Evolutionary conservation across 345 rosid species (phyloP).

Genomic region (Rhodamnia argentea): DNA sequence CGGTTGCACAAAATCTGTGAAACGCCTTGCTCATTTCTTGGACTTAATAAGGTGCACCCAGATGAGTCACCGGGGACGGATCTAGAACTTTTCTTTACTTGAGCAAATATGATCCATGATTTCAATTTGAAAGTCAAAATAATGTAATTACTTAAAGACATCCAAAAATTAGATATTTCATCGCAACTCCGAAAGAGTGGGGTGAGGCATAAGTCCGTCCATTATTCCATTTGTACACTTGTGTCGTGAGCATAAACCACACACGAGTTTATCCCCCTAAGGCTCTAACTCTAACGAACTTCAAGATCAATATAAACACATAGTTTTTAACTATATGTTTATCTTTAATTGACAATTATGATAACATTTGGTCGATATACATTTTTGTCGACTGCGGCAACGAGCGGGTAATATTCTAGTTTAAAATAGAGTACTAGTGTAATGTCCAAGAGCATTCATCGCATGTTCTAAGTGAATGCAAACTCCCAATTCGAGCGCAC

Average conservation of each 20-base stretch:
- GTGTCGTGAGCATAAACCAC: neutral
- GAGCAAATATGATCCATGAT: neutral
- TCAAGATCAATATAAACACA: neutral
- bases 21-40: neutral
- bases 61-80: too few relatives aligned
- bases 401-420: neutral
- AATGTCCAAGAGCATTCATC: neutral
- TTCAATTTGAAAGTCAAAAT: neutral
- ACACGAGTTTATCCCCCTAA: neutral
- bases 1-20: neutral
- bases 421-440: neutral
- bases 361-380: neutral
- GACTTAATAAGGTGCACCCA: neutral
- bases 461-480: neutral
- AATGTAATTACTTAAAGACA: neutral
- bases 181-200: neutral
- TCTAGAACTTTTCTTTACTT: neutral
- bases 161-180: neutral
- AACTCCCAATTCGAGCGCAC: neutral
- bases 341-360: neutral
- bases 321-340: neutral
- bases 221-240: neutral
- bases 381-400: neutral
- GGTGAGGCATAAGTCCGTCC: neutral
- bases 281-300: neutral